Percentiles rank a stretch among this genome's conserved stretches.
These are phyloP conservation scores for Infundibulicybe gibba DNA, from an alignment of 768 basidiomycete species.

Conservation along the genomic window DNA sequence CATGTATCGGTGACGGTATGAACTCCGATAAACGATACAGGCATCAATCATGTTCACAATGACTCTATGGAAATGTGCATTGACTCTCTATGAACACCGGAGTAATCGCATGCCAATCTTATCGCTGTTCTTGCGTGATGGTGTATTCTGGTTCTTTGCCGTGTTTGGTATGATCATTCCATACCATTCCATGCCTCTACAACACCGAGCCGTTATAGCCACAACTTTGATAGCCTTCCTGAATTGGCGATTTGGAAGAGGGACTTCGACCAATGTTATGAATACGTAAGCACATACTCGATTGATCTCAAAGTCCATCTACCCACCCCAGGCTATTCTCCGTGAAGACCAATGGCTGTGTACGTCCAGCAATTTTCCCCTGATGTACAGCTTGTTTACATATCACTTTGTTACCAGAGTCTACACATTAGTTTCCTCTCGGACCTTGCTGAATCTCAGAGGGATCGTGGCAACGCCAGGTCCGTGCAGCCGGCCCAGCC, in stretches of 20 bases:
- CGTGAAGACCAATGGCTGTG: not conserved
- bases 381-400: not conserved
- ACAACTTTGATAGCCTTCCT: not conserved
- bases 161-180: slow-evolving; percentile 5
- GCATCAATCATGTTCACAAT: slow-evolving; percentile 2
- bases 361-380: not conserved
- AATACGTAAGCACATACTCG: not conserved
- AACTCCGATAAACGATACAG: not conserved
- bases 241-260: not conserved
- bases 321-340: not conserved
- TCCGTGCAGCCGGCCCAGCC: not conserved
- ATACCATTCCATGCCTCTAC: not conserved
- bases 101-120: slow-evolving; percentile 1
- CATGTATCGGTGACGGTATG: too few species aligned
- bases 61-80: slow-evolving; percentile 5
- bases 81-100: not conserved
- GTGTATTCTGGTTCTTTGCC: slow-evolving; percentile 5
- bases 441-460: slow-evolving; percentile 1
- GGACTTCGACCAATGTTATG: not conserved
- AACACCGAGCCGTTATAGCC: not conserved
- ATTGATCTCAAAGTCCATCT: not conserved
- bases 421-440: slow-evolving; percentile 1
- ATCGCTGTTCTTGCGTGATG: slow-evolving; percentile 4
- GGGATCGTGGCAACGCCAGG: not conserved
- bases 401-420: not conserved